A percentile compares a stretch with the other conserved stretches of the same genome.
These are phyloP conservation scores for Botrytis fabae DNA, from an alignment of 2,329 filamentous ascomycete genomes.

Conservation along the genomic window DNA sequence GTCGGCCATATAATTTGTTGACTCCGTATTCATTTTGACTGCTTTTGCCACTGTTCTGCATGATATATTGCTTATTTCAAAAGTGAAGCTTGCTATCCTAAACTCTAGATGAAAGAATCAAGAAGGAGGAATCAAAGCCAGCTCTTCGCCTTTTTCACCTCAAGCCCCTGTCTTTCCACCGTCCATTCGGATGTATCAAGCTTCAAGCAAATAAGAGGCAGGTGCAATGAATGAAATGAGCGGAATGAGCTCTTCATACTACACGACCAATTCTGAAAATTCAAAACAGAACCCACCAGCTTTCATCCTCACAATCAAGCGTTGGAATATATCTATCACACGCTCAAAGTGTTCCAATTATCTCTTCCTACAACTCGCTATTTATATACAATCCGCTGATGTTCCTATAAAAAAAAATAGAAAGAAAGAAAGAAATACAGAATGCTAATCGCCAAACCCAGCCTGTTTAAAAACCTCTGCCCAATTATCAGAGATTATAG, in stretches of 20 bases:
- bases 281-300: neutral
- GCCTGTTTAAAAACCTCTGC: neutral
- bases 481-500: neutral
- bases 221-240: neutral
- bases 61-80: neutral
- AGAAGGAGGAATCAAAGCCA: neutral
- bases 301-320: neutral
- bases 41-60: neutral
- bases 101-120: fast-evolving
- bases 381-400: neutral
- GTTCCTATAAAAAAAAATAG: neutral
- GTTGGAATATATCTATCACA: neutral
- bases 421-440: neutral
- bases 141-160: neutral
- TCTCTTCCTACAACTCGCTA: neutral
- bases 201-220: neutral
- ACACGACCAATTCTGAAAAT: neutral
- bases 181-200: neutral
- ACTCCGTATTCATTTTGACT: too few relatives aligned
- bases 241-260: neutral
- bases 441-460: neutral
- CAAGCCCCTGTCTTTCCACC: neutral
- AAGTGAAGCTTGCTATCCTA: neutral
- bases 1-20: neutral
- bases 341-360: neutral